Evolutionary conservation across 2,329 filamentous ascomycete genomes (phyloP).

Genomic region (Clonostachys sp.): DNA sequence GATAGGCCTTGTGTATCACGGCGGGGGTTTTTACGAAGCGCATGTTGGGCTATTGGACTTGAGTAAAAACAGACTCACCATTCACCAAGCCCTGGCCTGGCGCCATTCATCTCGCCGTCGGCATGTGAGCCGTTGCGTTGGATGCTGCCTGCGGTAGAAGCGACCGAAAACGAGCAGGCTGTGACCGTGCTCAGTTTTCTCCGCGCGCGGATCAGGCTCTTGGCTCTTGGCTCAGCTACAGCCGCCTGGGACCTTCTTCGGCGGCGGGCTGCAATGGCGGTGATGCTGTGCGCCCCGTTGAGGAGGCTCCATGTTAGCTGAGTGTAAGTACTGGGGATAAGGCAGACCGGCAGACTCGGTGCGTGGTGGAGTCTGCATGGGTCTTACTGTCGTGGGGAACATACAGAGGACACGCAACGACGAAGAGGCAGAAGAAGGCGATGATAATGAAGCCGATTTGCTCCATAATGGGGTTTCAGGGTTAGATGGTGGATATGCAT

Average conservation of each 20-base stretch:
- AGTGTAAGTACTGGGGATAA: no score
- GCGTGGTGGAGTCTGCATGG: no score
- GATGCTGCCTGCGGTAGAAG: no score
- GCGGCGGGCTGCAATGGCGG: background rate
- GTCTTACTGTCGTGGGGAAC: background rate
- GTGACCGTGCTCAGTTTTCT: conserved; percentile 21
- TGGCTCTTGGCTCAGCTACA: background rate
- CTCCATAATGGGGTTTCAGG: background rate
- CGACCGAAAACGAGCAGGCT: conserved; percentile 8
- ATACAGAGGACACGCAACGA: conserved; percentile 1
- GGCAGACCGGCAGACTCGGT: no score
- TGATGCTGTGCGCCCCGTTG: background rate
- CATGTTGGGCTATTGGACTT: background rate
- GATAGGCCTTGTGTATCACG: no score
- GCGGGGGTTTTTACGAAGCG: no score
- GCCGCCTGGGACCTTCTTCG: background rate
- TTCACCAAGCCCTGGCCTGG: conserved; percentile 2
- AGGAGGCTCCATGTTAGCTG: no score
- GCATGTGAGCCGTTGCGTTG: background rate
- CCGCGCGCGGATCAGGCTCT: conserved; percentile 12
- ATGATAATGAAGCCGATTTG: conserved; percentile 1
- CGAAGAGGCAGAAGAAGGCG: conserved; percentile 1
- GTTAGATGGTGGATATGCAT: background rate
- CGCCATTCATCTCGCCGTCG: conserved; percentile 1
- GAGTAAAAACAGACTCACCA: conserved; percentile 1